A percentile compares a stretch with the other conserved stretches of the same genome.
Evolutionary conservation across 192 early-diverging fungal genomes (phyloP).

Genomic region (Linnemannia elongata): DNA sequence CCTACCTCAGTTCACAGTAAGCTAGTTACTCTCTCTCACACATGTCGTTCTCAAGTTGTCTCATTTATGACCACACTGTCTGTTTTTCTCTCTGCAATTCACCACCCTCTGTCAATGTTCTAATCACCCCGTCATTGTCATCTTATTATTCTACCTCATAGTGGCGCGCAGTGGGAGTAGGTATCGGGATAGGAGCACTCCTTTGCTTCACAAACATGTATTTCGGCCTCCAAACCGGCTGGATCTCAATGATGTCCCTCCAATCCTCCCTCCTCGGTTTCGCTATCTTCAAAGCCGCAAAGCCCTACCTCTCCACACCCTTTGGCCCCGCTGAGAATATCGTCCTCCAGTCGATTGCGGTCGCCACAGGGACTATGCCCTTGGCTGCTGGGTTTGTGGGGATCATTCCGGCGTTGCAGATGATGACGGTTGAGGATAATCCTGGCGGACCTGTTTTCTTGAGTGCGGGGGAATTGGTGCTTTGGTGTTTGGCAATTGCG

Average conservation of each 20-base stretch:
- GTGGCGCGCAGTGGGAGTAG: constrained; percentile 69
- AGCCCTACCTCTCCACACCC: constrained; percentile 55
- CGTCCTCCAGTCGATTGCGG: constrained; percentile 84
- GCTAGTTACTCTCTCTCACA: neutral
- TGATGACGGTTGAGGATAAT: constrained; percentile 72
- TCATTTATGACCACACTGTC: neutral
- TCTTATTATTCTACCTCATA: constrained; percentile 2
- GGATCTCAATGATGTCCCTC: constrained; percentile 85
- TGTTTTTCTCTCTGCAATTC: neutral
- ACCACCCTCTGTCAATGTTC: neutral
- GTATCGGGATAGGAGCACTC: constrained; percentile 75
- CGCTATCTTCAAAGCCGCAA: constrained; percentile 78
- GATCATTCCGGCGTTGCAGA: constrained; percentile 84
- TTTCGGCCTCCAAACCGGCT: constrained; percentile 87
- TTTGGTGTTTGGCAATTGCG: constrained; percentile 83
- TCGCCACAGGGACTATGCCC: constrained; percentile 90
- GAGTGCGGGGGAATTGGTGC: constrained; percentile 64
- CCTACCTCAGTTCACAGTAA: constrained; percentile 51
- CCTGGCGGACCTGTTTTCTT: constrained; percentile 66
- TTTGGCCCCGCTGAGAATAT: constrained; percentile 90
- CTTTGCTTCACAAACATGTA: constrained; percentile 91
- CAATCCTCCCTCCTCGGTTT: constrained; percentile 82
- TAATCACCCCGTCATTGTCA: neutral
- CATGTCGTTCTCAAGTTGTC: too few relatives aligned
- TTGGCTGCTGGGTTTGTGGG: constrained; percentile 85